Evolutionary conservation across 2,329 filamentous ascomycete species (phyloP), one percentile per base, ranked within the genome.

Genomic region (Cladosporium sp.): DNA sequence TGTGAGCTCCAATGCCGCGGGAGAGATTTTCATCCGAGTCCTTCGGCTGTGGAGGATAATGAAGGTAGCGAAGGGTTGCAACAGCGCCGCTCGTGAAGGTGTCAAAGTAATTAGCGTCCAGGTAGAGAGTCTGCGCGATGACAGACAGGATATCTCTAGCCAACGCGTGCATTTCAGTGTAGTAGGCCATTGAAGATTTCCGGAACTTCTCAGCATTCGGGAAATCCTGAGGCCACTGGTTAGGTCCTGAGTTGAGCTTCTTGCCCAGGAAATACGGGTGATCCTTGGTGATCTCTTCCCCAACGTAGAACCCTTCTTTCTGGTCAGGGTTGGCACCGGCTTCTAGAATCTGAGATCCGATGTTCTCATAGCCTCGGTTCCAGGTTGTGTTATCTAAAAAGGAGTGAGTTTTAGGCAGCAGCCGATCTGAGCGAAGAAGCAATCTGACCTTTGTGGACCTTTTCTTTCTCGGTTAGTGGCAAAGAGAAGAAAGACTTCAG

Each of bases 271-370:
- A 52, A 14, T 44, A 46, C 11, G 44, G 37, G 43, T 51, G 49
- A 4, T 43, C 44, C 7, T 50, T 54, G 19, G 42, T 51, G 18
- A 50, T 54, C 44, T 74, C 72, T 42, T 71, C 67, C 52, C 72
- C 71, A 32, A 75, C 70, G 57, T 71, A 73, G 31, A 70, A 68
- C 1, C 71, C 72, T 54, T 74, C 72, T 55, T 75, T 74, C 3
- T 73, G 62, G 32, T 76, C 72, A 2, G 72, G 71, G 3, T 66
- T 61, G 18, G 70, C 71, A 28, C 71, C 72, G 33, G 62, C 60
- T 59, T 74, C 72, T 9, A 74, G 63, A 51, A 73, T 71, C 53
- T 74, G 72, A 5, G 68, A 71, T 16, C 67, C 66, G 13, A 74
- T 61, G 22, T 70, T 60, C 53, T 74, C 72, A 57, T 74, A 75